A percentile compares a stretch with the other conserved stretches of the same genome.
phyloP scores from a whole-genome alignment of 1,284 basidiomycete genomes.

The Pseudozyma sp. region DNA sequence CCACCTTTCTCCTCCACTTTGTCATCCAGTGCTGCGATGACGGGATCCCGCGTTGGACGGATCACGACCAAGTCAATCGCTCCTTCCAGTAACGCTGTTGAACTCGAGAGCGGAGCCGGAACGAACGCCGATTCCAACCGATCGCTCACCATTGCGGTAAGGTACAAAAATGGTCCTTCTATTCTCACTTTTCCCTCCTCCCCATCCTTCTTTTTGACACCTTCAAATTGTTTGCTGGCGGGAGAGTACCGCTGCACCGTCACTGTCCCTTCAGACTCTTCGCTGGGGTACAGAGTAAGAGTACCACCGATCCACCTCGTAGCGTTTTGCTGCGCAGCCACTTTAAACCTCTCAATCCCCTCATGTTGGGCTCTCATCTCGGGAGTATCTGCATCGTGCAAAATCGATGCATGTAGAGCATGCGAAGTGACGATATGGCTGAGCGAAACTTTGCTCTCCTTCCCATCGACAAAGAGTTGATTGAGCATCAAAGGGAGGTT shows the following conservation, averaged over 20 bases:
- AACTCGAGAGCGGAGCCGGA: conserved; percentile 76
- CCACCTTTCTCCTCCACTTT: neutral
- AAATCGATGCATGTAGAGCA: conserved; percentile 86
- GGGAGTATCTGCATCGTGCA: conserved; percentile 74
- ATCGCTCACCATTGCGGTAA: conserved; percentile 83
- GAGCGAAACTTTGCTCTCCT: conserved; percentile 25
- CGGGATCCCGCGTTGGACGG: conserved; percentile 80
- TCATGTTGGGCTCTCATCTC: conserved; percentile 76
- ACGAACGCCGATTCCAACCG: conserved; percentile 84
- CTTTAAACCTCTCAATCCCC: conserved; percentile 85
- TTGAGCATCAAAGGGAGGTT: conserved; percentile 27
- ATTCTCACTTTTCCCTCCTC: conserved; percentile 30
- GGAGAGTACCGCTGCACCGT: conserved; percentile 75
- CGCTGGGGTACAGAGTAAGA: conserved; percentile 73
- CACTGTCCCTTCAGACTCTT: neutral
- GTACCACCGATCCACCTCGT: conserved; percentile 78
- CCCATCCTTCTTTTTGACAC: neutral
- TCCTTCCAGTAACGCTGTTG: conserved; percentile 14
- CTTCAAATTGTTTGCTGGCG: conserved; percentile 72
- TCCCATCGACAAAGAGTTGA: neutral
- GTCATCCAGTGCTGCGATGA: conserved; percentile 5
- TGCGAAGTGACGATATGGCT: conserved; percentile 72
- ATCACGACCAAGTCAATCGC: conserved; percentile 84
- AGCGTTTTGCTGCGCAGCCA: conserved; percentile 82
- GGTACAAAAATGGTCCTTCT: conserved; percentile 84